These are phyloP conservation scores for Cladobotryum protrusum DNA, from an alignment of 2,329 filamentous ascomycete genomes.

Conservation along the genomic window DNA sequence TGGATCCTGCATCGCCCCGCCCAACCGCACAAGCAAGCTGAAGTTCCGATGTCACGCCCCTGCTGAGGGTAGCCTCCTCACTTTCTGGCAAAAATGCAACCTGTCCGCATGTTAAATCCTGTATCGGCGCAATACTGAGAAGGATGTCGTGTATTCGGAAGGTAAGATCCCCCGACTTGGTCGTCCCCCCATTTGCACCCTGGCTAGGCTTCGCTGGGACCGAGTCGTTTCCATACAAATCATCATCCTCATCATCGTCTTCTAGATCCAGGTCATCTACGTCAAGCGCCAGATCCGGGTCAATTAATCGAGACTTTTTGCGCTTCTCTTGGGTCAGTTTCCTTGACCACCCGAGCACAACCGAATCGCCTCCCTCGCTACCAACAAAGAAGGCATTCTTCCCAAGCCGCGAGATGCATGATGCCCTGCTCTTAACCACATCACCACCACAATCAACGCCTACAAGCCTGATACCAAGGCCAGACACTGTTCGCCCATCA, in stretches of 20 bases:
- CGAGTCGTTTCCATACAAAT: constrained; percentile 56
- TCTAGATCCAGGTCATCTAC: constrained; percentile 47
- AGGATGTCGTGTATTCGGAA: constrained; percentile 76
- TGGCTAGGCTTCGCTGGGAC: constrained; percentile 49
- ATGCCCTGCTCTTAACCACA: constrained; percentile 55
- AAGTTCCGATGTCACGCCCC: constrained; percentile 48
- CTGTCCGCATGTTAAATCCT: constrained; percentile 64
- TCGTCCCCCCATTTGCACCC: constrained; percentile 29
- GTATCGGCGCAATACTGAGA: constrained; percentile 72
- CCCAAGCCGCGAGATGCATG: constrained; percentile 64
- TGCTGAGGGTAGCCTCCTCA: constrained; percentile 36
- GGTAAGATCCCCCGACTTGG: constrained; percentile 56
- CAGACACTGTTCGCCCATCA: constrained; percentile 86
- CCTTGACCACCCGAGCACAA: constrained; percentile 72
- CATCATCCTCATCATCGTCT: constrained; percentile 59
- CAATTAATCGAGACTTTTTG: constrained; percentile 55
- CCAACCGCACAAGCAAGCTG: constrained; percentile 58
- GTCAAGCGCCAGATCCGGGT: constrained; percentile 45
- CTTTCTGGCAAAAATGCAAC: constrained; percentile 37
- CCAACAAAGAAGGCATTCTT: constrained; percentile 73
- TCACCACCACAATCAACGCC: constrained; percentile 55
- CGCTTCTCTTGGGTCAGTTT: constrained; percentile 59
- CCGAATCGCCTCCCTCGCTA: constrained; percentile 75
- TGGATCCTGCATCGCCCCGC: constrained; percentile 56
- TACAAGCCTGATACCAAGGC: constrained; percentile 66